Evolutionary conservation across 2,329 filamentous ascomycete species (phyloP).

Genomic region (Leptodontidium sp.): DNA sequence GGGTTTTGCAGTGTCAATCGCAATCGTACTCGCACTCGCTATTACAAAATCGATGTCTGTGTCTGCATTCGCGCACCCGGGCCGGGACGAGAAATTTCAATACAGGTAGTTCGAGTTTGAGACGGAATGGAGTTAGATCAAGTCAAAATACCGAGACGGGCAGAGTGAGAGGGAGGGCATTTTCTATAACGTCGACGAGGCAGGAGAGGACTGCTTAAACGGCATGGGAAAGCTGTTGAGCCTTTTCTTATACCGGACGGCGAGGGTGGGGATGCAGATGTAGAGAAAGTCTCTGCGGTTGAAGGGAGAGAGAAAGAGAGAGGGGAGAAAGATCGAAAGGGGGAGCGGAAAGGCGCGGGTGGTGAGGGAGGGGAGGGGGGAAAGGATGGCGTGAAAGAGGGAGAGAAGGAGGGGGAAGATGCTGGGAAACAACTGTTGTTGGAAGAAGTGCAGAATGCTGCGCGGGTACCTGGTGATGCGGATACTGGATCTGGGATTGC

Average conservation of each 20-base stretch:
- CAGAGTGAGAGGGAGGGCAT: background rate
- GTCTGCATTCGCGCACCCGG: background rate
- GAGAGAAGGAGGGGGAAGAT: slow-evolving; percentile 7
- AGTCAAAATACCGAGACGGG: too few species aligned
- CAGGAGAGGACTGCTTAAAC: slow-evolving; percentile 58
- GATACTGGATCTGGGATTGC: slow-evolving; percentile 24
- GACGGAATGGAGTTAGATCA: too few species aligned
- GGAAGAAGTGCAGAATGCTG: slow-evolving; percentile 41
- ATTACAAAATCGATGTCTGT: background rate
- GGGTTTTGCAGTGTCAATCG: background rate
- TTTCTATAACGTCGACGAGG: slow-evolving; percentile 50
- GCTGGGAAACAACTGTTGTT: slow-evolving; percentile 35
- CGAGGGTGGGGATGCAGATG: slow-evolving; percentile 38
- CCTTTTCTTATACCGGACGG: slow-evolving; percentile 49
- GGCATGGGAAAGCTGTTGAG: slow-evolving; percentile 69
- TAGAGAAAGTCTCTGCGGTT: slow-evolving; percentile 30
- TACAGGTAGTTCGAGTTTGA: background rate
- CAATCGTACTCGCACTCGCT: background rate
- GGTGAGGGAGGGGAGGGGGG: slow-evolving; percentile 14
- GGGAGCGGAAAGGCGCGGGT: slow-evolving; percentile 21
- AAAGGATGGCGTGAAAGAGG: slow-evolving; percentile 18
- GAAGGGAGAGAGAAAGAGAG: slow-evolving; percentile 29
- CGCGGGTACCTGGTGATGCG: slow-evolving; percentile 38
- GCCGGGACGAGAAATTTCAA: slow-evolving; percentile 33
- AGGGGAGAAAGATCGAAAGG: slow-evolving; percentile 14